Evolutionary conservation across 116 monocot genomes (phyloP).

Genomic region (Phalaenopsis hybrid): DNA sequence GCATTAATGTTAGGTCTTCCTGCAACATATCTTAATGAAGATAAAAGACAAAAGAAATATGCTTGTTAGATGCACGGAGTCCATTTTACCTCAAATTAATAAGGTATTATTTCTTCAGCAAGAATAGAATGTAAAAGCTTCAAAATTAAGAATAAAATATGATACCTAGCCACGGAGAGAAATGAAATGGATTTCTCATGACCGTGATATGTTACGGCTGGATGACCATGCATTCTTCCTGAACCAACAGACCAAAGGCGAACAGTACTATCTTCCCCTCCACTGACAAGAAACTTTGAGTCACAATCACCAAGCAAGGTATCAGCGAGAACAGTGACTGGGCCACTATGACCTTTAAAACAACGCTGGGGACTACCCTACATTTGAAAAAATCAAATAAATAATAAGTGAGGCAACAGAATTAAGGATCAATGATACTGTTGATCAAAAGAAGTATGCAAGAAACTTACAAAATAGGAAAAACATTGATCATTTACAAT

Average conservation of each 20-base stretch:
- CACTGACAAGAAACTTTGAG: constrained; percentile 72
- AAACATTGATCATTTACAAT: no score
- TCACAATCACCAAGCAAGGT: constrained; percentile 49
- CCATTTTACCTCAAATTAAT: no score
- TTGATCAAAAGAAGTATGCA: not conserved
- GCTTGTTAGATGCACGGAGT: no score
- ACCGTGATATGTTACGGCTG: constrained; percentile 47
- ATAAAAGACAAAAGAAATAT: no score
- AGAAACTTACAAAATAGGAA: not conserved
- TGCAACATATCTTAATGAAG: no score
- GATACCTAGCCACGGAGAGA: constrained; percentile 56
- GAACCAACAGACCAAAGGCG: constrained; percentile 63
- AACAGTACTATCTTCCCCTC: constrained; percentile 81
- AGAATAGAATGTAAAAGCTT: no score
- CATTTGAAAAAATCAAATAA: not conserved
- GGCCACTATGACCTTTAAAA: constrained; percentile 73
- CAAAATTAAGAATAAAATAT: not conserved
- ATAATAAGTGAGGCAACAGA: constrained; percentile 1
- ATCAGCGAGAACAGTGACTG: constrained; percentile 65
- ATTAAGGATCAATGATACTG: not conserved
- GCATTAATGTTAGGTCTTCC: no score
- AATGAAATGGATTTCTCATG: constrained; percentile 65
- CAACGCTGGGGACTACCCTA: constrained; percentile 59
- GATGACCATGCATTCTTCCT: constrained; percentile 38
- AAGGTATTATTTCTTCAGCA: no score